These are phyloP conservation scores for Nemania sp. DNA, from an alignment of 2,329 filamentous ascomycete species.

Conservation along the genomic window DNA sequence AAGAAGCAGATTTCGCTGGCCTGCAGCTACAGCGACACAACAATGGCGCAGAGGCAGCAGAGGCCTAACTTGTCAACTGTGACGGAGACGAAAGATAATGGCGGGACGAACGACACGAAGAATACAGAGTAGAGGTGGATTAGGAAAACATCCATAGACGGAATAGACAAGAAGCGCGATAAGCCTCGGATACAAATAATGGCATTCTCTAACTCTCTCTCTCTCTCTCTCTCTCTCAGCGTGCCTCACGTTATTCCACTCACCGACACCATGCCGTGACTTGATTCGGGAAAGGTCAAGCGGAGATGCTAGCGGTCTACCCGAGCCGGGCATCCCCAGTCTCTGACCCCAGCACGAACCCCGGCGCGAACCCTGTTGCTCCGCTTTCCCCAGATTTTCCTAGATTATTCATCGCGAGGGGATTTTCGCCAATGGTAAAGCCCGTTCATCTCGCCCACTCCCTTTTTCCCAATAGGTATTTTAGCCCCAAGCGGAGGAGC, in stretches of 20 bases:
- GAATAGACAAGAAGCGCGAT: constrained; percentile 30
- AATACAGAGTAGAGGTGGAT: constrained; percentile 14
- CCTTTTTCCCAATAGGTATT: neutral
- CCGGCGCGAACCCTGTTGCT: constrained; percentile 9
- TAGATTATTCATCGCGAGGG: constrained; percentile 22
- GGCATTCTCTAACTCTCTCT: constrained; percentile 2
- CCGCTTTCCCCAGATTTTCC: constrained; percentile 30
- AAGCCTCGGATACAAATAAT: constrained; percentile 23
- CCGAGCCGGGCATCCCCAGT: too few species aligned
- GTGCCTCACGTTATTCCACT: neutral
- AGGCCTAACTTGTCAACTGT: constrained; percentile 16
- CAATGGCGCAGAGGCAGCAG: constrained; percentile 10
- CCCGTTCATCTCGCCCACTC: constrained; percentile 7
- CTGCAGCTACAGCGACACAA: constrained; percentile 15
- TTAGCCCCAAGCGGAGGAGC: neutral
- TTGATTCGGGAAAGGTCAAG: neutral
- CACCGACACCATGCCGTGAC: neutral
- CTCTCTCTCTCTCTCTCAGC: neutral
- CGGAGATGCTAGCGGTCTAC: neutral
- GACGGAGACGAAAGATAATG: constrained; percentile 21
- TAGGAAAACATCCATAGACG: constrained; percentile 31
- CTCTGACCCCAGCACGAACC: neutral
- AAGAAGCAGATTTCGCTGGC: constrained; percentile 29
- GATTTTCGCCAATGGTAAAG: constrained; percentile 22
- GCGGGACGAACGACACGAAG: constrained; percentile 16